Conservation (phyloP, 345 rosid species). For the Populus euphratica region DNA sequence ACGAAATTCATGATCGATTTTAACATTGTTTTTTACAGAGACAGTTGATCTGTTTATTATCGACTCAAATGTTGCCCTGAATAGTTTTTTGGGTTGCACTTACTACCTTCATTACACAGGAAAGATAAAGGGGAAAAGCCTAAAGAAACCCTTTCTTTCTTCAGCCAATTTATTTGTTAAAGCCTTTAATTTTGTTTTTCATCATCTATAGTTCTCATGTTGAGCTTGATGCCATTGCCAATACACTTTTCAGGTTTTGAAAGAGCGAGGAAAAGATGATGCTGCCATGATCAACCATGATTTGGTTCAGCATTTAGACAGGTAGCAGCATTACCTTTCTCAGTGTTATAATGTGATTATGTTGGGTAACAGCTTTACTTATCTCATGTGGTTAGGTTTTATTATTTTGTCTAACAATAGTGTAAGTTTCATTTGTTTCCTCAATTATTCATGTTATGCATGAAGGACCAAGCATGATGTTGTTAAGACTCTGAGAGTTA, state of each 20-base stretch:
- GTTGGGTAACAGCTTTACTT: neutral
- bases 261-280: conserved; percentile 60
- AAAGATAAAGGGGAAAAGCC: neutral
- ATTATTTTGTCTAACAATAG: neutral
- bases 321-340: conserved; percentile 31
- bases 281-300: conserved; percentile 36
- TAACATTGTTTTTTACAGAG: neutral
- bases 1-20: neutral
- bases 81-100: neutral
- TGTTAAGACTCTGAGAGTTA: conserved; percentile 43
- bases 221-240: neutral
- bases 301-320: conserved; percentile 45
- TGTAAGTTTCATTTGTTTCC: neutral
- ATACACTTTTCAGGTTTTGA: conserved; percentile 52
- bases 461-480: conserved; percentile 44
- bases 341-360: neutral
- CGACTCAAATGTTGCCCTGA: too few relatives aligned
- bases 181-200: neutral
- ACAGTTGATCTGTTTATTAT: neutral
- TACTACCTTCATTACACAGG: neutral
- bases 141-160: neutral
- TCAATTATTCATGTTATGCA: neutral
- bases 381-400: neutral
- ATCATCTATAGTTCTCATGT: neutral
- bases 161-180: neutral